Evolutionary conservation across 2,329 filamentous ascomycete species (phyloP).

Genomic region (Diaporthe longicolla): DNA sequence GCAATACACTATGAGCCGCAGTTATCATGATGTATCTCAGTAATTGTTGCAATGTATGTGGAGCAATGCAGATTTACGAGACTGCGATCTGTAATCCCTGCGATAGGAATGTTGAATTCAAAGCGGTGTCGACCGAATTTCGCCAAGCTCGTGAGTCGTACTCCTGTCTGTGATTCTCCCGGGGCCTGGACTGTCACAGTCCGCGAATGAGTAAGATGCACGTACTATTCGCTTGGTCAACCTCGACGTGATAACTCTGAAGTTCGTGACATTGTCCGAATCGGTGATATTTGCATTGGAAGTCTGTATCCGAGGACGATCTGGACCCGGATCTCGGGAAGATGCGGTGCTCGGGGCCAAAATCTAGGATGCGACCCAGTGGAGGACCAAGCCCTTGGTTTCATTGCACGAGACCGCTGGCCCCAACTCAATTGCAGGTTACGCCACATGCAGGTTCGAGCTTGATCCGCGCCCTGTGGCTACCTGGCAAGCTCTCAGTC

Average conservation of each 20-base stretch:
- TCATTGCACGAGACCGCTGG: conserved; percentile 8
- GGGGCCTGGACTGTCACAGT: no score
- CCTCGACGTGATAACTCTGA: neutral
- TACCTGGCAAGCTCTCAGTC: conserved; percentile 29
- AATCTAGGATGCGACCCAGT: neutral
- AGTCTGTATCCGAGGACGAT: neutral
- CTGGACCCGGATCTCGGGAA: neutral
- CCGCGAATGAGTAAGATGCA: no score
- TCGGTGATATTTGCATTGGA: neutral
- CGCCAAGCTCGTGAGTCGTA: neutral
- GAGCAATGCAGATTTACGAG: neutral
- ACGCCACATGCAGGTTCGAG: conserved; percentile 21
- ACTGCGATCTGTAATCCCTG: no score
- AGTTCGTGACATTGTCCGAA: neutral
- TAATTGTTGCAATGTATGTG: no score
- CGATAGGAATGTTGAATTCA: neutral
- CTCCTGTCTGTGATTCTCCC: neutral
- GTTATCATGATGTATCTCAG: no score
- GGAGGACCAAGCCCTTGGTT: neutral
- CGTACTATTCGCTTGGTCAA: neutral
- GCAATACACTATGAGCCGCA: no score
- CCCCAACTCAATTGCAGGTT: conserved; percentile 11
- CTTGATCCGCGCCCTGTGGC: conserved; percentile 12
- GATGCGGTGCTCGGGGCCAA: neutral
- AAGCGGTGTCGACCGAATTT: neutral